phyloP scores from a whole-genome alignment of 1,284 basidiomycete species.

The Schizophyllum commune region DNA sequence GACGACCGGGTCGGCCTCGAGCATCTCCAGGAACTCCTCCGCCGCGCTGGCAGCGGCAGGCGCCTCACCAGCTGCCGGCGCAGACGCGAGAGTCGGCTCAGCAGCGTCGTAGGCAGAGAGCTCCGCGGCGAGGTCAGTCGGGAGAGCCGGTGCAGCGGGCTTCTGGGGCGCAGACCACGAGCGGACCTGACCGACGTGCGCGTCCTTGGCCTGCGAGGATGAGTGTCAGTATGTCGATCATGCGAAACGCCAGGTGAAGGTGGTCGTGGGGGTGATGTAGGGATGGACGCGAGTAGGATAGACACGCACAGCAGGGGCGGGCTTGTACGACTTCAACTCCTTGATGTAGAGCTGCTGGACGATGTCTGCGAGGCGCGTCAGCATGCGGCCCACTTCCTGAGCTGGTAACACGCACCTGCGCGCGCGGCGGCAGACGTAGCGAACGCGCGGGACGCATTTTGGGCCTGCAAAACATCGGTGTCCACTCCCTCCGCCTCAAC shows the following conservation, averaged over 20 bases:
- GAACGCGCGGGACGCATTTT: conserved; percentile 44
- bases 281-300: no score
- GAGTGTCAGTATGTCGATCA: background rate
- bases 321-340: conserved; percentile 89
- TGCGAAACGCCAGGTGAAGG: background rate
- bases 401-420: conserved; percentile 47
- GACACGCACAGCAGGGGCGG: conserved; percentile 43
- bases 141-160: conserved; percentile 65
- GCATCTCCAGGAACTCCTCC: conserved; percentile 50
- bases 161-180: conserved; percentile 58
- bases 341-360: conserved; percentile 89
- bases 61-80: conserved; percentile 14
- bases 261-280: conserved; percentile 2
- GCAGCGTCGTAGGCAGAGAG: conserved; percentile 73
- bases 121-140: conserved; percentile 75
- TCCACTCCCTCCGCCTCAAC: background rate
- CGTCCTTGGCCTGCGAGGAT: conserved; percentile 62
- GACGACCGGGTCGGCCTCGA: conserved; percentile 49
- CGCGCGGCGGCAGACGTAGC: conserved; percentile 57
- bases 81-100: conserved; percentile 55
- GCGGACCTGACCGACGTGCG: conserved; percentile 78
- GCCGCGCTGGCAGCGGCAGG: conserved; percentile 25
- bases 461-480: conserved; percentile 1
- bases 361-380: conserved; percentile 58
- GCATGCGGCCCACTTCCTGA: background rate